Conservation (phyloP, 306 rosid genomes). For the Rosa rugosa region DNA sequence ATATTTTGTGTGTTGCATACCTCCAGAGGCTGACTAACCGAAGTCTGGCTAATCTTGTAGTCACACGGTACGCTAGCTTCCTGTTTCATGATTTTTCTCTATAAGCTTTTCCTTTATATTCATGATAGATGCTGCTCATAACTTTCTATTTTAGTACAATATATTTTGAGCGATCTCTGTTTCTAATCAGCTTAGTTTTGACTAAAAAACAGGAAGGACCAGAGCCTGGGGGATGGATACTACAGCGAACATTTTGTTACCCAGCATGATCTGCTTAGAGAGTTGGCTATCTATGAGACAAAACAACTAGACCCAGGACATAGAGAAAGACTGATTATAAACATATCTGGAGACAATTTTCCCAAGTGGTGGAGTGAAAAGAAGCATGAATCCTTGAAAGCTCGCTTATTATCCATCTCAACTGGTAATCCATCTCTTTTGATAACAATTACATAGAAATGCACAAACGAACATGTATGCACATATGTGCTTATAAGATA, state of each 20-base stretch:
- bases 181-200: constrained; percentile 1
- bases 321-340: constrained; percentile 50
- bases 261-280: constrained; percentile 60
- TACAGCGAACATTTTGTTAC: constrained; percentile 54
- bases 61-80: constrained; percentile 44
- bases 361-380: constrained; percentile 54
- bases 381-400: constrained; percentile 32
- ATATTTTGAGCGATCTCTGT: not conserved
- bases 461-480: no score
- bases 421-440: constrained; percentile 39
- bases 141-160: not conserved
- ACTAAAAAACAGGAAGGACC: constrained; percentile 38
- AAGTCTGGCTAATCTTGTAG: constrained; percentile 37
- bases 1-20: constrained; percentile 37
- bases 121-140: not conserved
- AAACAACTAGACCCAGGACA: constrained; percentile 21
- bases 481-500: not conserved
- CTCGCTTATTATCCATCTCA: constrained; percentile 54
- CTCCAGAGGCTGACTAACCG: constrained; percentile 28
- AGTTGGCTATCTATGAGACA: constrained; percentile 51
- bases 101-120: constrained; percentile 25
- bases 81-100: constrained; percentile 6
- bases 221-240: constrained; percentile 36
- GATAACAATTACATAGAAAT: not conserved
- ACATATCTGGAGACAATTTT: constrained; percentile 37